phyloP scores from a whole-genome alignment of 2,329 filamentous ascomycete species.

The Aspergillus ochraceus region DNA sequence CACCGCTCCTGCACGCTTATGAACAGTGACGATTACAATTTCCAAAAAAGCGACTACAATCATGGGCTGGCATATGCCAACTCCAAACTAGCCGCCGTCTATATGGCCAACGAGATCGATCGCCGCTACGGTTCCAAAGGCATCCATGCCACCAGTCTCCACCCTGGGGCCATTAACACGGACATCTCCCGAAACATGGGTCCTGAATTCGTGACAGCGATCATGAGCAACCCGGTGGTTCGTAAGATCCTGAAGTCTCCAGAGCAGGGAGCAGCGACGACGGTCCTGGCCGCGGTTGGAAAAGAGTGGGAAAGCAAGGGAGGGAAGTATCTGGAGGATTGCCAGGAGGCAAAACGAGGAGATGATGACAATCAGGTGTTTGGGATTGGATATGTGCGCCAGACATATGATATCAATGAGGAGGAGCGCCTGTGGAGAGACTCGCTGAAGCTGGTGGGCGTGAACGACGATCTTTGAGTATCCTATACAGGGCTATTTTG shows the following conservation, averaged over 20 bases:
- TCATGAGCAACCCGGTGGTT: neutral
- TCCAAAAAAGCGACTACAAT: conserved; percentile 34
- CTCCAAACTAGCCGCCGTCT: conserved; percentile 54
- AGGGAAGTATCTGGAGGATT: conserved; percentile 31
- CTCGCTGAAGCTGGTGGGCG: conserved; percentile 48
- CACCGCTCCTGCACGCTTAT: conserved; percentile 39
- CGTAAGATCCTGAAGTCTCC: conserved; percentile 1
- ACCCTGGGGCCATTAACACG: conserved; percentile 42
- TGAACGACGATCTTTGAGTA: conserved; percentile 16
- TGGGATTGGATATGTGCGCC: neutral
- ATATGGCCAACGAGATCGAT: conserved; percentile 54
- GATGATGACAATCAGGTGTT: conserved; percentile 13
- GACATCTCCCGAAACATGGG: conserved; percentile 5
- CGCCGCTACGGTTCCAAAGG: conserved; percentile 47
- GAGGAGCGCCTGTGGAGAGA: conserved; percentile 50
- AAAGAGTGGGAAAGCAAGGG: conserved; percentile 23
- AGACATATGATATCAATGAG: conserved; percentile 13
- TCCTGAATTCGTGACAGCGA: neutral
- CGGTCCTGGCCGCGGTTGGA: conserved; percentile 23
- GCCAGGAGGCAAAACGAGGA: conserved; percentile 5
- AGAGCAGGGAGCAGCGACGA: conserved; percentile 16
- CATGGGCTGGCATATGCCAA: conserved; percentile 47
- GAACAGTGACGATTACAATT: conserved; percentile 39
- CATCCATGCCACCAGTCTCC: conserved; percentile 47
- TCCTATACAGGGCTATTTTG: neutral